Conservation (phyloP, 2,329 filamentous ascomycete genomes). For the Septoria petroselini region DNA sequence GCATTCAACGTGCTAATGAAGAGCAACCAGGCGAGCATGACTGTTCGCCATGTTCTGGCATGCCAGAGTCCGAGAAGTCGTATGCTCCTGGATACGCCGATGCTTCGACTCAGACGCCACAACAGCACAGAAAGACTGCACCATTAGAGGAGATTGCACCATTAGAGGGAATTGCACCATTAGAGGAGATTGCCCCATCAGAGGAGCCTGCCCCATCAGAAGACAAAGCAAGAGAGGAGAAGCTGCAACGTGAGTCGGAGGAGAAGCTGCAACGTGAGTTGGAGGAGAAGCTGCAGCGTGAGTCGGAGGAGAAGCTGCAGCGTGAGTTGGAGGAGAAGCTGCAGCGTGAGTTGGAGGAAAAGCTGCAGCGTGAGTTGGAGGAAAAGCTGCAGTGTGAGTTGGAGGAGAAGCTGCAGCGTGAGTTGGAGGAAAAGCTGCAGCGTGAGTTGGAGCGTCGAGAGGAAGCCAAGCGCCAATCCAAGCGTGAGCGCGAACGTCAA, state of each 20-base stretch:
- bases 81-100: not conserved
- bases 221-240: not conserved
- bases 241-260: too few relatives aligned
- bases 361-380: too few relatives aligned
- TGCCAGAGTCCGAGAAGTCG: not conserved
- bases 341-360: too few relatives aligned
- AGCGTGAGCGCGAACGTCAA: conserved; percentile 1
- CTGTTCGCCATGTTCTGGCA: not conserved
- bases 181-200: not conserved
- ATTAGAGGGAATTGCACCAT: not conserved
- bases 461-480: conserved; percentile 5
- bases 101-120: not conserved
- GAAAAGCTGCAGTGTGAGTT: too few relatives aligned
- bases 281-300: too few relatives aligned
- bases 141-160: not conserved
- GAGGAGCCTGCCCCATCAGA: not conserved
- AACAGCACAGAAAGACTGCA: not conserved
- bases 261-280: too few relatives aligned
- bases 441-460: conserved; percentile 3
- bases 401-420: too few relatives aligned
- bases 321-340: too few relatives aligned
- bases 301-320: too few relatives aligned
- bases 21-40: not conserved
- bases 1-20: conserved; percentile 1
- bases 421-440: conserved; percentile 4